Evolutionary conservation across 768 basidiomycete species (phyloP), one percentile per base, ranked within the genome.

Genomic region (Kwoniella botswanensis): DNA sequence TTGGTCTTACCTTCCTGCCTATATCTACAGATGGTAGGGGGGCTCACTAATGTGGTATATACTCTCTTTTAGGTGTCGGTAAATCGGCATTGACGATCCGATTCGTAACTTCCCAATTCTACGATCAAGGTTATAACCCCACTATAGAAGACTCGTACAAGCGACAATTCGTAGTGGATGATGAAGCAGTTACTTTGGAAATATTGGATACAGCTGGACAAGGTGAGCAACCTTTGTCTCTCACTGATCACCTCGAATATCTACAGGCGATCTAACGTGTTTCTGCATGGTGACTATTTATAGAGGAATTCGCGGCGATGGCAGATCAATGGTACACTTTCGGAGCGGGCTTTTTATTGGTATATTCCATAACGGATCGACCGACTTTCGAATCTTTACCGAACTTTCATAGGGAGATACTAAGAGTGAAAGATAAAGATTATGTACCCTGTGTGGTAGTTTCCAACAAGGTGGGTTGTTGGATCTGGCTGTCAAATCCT

Each of bases 151-250:
- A 85, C 79, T 75, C 81, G 60, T 74, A 83, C 59, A 72, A 79
- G 42, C 84, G 86, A 72, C 86, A 86, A 72, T 83, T 84, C 67
- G 82, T 85, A 63, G 84, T 87, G 46, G 86, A 86, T 71, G 85
- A 85, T 22, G 86, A 86, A 74, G 85, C 85, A 12, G 86, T 86
- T 0, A 73, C 85, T 46, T 76, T 87, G 22, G 86, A 87, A 67
- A 85, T 87, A 15, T 80, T 87, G n/a, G 86, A 87, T 69, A 87
- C 86, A 3, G 86, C 86, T 1, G 86, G 86, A 10, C 86, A 87
- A 67, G 78, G 80, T 81, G 60, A 50, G 79, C 6, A 29, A 10
- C 18, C 55, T 13, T 41, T 12, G 17, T 17, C 44, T 13, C 12
- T 43, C 46, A 11, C 26, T 58, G 4, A n/a, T 17, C 50, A 13